phyloP scores from a whole-genome alignment of 768 basidiomycete genomes.

The Collybiopsis confluens region DNA sequence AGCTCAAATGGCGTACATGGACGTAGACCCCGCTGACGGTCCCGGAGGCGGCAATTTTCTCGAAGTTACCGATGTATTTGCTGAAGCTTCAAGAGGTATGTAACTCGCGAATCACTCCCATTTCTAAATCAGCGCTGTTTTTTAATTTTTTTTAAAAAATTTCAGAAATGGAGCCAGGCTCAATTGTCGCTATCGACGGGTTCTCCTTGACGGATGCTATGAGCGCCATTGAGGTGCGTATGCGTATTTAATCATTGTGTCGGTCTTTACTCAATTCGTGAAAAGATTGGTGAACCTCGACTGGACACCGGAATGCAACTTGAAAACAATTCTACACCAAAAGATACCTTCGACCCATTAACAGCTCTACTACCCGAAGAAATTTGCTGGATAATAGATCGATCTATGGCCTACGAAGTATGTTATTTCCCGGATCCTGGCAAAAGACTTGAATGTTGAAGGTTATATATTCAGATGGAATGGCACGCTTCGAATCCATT shows the following conservation, averaged over 20 bases:
- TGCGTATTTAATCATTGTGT: slow-evolving; percentile 4
- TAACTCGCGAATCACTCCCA: slow-evolving; percentile 3
- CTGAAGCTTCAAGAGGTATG: slow-evolving; percentile 59
- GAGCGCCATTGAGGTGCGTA: slow-evolving; percentile 80
- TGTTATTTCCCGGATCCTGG: slow-evolving; percentile 15
- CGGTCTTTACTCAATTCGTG: slow-evolving; percentile 11
- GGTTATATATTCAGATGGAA: slow-evolving; percentile 54
- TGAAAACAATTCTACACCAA: slow-evolving; percentile 30
- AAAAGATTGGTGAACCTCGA: slow-evolving; percentile 83
- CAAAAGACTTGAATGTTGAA: slow-evolving; percentile 7
- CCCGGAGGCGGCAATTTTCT: slow-evolving; percentile 61
- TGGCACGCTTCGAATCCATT: slow-evolving; percentile 85
- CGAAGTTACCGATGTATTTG: slow-evolving; percentile 61
- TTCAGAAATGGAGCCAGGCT: slow-evolving; percentile 58
- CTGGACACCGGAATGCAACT: slow-evolving; percentile 76
- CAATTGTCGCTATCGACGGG: slow-evolving; percentile 61
- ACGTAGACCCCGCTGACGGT: background rate
- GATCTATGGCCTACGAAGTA: slow-evolving; percentile 76
- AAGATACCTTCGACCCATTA: slow-evolving; percentile 56
- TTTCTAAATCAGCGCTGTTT: slow-evolving; percentile 9
- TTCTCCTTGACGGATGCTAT: slow-evolving; percentile 87
- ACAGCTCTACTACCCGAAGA: slow-evolving; percentile 68
- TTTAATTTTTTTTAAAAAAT: slow-evolving; percentile 9
- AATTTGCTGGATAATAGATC: slow-evolving; percentile 85
- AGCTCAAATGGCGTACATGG: too few relatives aligned